Conservation (phyloP, 2,329 filamentous ascomycete species). For the Nigrograna mackinnonii region DNA sequence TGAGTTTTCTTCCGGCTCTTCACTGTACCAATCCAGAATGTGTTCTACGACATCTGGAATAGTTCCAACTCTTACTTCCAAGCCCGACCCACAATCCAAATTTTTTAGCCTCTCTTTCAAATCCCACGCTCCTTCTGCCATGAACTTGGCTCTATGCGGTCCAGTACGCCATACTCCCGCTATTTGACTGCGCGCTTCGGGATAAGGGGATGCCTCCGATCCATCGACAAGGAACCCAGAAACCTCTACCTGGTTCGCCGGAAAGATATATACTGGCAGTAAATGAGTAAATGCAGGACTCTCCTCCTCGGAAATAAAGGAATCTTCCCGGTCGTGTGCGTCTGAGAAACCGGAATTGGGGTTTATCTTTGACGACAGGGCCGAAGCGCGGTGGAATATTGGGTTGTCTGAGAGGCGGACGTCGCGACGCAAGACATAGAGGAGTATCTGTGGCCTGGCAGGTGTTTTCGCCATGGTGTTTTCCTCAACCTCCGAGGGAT, state of each 20-base stretch:
- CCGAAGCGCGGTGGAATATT: constrained; percentile 62
- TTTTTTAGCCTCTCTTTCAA: constrained; percentile 65
- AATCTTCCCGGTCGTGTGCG: constrained; percentile 42
- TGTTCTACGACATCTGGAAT: constrained; percentile 61
- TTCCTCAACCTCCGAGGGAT: not conserved
- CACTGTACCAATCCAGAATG: constrained; percentile 55
- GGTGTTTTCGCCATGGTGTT: not conserved
- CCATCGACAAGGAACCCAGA: constrained; percentile 67
- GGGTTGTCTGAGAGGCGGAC: constrained; percentile 76
- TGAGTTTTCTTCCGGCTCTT: constrained; percentile 9
- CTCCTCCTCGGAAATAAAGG: constrained; percentile 23
- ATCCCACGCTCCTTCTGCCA: constrained; percentile 74
- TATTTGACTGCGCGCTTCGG: constrained; percentile 67
- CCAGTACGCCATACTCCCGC: constrained; percentile 75
- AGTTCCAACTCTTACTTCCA: constrained; percentile 67
- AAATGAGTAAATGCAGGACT: constrained; percentile 55
- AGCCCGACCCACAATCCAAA: constrained; percentile 57
- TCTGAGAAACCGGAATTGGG: constrained; percentile 12
- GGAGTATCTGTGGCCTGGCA: constrained; percentile 53
- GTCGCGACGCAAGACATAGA: constrained; percentile 75
- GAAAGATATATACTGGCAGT: constrained; percentile 68
- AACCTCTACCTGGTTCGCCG: constrained; percentile 72
- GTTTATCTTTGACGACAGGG: constrained; percentile 40
- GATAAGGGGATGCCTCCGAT: constrained; percentile 60
- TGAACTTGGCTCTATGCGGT: constrained; percentile 70